Conservation (phyloP, 2,329 filamentous ascomycete species). For the Cryphonectria naterciae region DNA sequence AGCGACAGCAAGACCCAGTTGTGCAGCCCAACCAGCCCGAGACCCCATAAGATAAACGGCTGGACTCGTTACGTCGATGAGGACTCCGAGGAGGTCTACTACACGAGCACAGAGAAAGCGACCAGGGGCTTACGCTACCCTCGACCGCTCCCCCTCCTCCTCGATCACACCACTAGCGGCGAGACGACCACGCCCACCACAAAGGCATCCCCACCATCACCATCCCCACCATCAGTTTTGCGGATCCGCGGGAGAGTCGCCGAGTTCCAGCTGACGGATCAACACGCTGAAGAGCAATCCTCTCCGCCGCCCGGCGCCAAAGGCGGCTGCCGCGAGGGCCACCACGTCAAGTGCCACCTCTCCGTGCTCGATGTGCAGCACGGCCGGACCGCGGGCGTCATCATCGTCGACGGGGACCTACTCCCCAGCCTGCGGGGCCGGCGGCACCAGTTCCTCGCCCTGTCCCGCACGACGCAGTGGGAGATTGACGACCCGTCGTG, state of each 20-base stretch:
- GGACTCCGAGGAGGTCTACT: constrained; percentile 15
- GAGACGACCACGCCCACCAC: background rate
- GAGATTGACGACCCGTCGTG: constrained; percentile 17
- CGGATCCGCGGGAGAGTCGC: constrained; percentile 8
- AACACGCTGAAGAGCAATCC: background rate
- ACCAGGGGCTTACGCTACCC: background rate
- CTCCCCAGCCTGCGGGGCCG: constrained; percentile 10
- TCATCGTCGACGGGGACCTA: constrained; percentile 10
- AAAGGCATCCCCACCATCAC: no score
- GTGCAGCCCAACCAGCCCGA: background rate
- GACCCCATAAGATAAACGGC: background rate
- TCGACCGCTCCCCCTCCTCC: background rate
- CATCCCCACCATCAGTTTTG: background rate
- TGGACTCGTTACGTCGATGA: constrained; percentile 21
- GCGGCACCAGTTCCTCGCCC: constrained; percentile 19
- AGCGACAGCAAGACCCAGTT: background rate
- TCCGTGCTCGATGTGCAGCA: constrained; percentile 15
- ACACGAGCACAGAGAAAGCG: background rate
- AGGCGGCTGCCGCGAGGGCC: constrained; percentile 5
- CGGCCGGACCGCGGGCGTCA: constrained; percentile 11
- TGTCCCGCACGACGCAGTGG: constrained; percentile 16
- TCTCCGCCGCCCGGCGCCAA: background rate
- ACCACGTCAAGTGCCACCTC: constrained; percentile 16
- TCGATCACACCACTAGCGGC: background rate
- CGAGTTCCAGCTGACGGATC: constrained; percentile 2